Percentiles rank a stretch among this genome's conserved stretches.
Evolutionary conservation across 805 yeast species (phyloP).

Genomic region (Metschnikowia vanudenii): DNA sequence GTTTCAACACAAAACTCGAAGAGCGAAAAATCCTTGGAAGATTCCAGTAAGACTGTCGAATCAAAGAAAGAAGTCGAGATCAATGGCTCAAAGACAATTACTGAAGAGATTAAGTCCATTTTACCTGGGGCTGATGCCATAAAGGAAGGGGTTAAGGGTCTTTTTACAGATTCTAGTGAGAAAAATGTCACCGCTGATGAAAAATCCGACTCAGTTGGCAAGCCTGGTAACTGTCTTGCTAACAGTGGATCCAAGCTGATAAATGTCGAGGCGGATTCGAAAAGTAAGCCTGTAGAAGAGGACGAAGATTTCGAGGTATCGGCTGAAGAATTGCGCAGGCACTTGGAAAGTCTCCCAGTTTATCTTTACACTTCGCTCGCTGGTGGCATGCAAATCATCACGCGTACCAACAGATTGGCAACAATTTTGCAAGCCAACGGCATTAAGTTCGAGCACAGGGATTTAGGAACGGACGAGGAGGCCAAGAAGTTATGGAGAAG

Average conservation of each 20-base stretch:
- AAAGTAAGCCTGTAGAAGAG: conserved; percentile 1
- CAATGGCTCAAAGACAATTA: neutral
- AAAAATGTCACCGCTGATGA: neutral
- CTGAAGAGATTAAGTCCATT: neutral
- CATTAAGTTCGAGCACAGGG: conserved; percentile 65
- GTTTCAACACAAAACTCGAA: neutral
- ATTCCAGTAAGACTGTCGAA: neutral
- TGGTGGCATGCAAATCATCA: conserved; percentile 78
- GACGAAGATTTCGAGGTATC: conserved; percentile 34
- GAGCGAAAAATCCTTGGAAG: neutral
- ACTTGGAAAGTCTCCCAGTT: conserved; percentile 55
- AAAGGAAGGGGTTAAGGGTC: neutral
- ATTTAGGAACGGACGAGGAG: conserved; percentile 82
- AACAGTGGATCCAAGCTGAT: neutral
- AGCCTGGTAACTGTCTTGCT: neutral
- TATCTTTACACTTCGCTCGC: conserved; percentile 83
- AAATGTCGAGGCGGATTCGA: neutral
- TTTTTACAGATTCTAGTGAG: neutral
- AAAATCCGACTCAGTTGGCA: neutral
- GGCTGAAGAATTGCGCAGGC: conserved; percentile 43
- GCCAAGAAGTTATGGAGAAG: conserved; percentile 85
- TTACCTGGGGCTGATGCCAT: neutral
- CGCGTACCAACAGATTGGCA: conserved; percentile 71
- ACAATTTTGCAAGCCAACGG: conserved; percentile 76
- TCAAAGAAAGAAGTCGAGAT: neutral